Evolutionary conservation across 169 alveolate genomes (phyloP).

Genomic region (Eimeria necatrix): DNA sequence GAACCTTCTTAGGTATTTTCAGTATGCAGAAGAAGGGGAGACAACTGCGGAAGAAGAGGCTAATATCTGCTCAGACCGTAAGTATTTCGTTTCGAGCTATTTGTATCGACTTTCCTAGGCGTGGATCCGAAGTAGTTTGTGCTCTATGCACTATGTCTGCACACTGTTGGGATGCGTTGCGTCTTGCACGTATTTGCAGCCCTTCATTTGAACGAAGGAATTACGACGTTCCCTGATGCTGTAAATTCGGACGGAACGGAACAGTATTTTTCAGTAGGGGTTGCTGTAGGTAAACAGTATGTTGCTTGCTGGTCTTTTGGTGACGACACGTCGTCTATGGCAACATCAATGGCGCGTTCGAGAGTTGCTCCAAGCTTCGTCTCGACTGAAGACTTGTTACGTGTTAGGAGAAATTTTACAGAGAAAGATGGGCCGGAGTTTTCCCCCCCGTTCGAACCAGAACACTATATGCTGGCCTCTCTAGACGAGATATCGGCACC

Average conservation of each 20-base stretch:
- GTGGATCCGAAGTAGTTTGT: too few species aligned
- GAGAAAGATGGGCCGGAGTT: neutral
- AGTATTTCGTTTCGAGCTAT: neutral
- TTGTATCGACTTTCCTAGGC: neutral
- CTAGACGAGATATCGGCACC: neutral
- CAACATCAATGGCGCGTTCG: slow-evolving; percentile 49
- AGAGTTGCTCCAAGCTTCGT: slow-evolving; percentile 18
- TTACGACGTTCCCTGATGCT: slow-evolving; percentile 54
- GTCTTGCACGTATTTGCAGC: slow-evolving; percentile 29
- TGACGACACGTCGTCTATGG: slow-evolving; percentile 8
- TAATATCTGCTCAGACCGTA: slow-evolving; percentile 53
- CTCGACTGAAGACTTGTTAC: slow-evolving; percentile 10
- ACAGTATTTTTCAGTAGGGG: slow-evolving; percentile 26
- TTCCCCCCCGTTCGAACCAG: neutral
- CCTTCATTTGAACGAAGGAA: neutral
- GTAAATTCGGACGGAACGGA: slow-evolving; percentile 66
- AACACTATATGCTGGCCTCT: neutral
- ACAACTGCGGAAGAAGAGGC: slow-evolving; percentile 56
- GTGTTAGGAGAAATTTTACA: neutral
- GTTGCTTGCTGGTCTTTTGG: slow-evolving; percentile 80
- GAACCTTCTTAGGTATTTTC: slow-evolving; percentile 63
- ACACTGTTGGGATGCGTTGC: too few species aligned
- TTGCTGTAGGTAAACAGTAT: slow-evolving; percentile 69
- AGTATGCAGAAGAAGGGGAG: neutral
- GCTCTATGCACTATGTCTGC: too few species aligned